Conservation (phyloP, 2,329 filamentous ascomycete genomes). For the Arthrobotrys musiformis region DNA sequence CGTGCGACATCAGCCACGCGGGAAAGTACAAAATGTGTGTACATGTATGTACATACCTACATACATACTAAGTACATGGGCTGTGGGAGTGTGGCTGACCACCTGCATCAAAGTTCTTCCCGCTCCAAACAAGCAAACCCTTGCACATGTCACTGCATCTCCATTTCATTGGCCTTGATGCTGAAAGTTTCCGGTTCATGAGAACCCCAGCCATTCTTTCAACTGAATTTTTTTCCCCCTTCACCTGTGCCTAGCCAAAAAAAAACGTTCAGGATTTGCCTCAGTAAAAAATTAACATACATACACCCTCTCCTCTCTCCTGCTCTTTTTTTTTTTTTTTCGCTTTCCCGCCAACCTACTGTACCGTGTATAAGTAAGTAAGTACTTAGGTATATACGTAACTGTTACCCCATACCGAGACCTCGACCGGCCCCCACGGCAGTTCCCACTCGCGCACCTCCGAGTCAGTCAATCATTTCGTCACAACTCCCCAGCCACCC, state of each 20-base stretch:
- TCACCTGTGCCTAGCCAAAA: background rate
- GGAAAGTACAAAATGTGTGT: too few species aligned
- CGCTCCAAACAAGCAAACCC: background rate
- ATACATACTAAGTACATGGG: background rate
- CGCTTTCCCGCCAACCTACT: too few species aligned
- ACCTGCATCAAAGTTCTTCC: slow-evolving; percentile 23
- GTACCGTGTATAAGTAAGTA: too few species aligned
- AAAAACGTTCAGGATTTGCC: background rate
- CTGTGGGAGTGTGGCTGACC: too few species aligned
- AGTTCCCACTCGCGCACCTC: background rate
- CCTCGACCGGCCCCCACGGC: background rate
- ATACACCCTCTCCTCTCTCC: background rate
- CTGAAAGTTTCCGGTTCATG: slow-evolving; percentile 11
- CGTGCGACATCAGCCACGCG: too few species aligned
- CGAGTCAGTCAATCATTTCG: background rate
- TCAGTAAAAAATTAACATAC: background rate
- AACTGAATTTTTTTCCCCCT: background rate
- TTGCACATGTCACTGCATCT: slow-evolving; percentile 28
- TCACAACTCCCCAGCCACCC: slow-evolving; percentile 12
- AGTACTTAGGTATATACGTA: background rate
- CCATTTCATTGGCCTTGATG: slow-evolving; percentile 20
- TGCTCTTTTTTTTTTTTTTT: background rate
- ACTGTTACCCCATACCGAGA: background rate
- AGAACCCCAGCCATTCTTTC: slow-evolving; percentile 25
- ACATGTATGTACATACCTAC: background rate